phyloP scores from a whole-genome alignment of 2,329 filamentous ascomycete genomes.

The Thielaviopsis euricoi region DNA sequence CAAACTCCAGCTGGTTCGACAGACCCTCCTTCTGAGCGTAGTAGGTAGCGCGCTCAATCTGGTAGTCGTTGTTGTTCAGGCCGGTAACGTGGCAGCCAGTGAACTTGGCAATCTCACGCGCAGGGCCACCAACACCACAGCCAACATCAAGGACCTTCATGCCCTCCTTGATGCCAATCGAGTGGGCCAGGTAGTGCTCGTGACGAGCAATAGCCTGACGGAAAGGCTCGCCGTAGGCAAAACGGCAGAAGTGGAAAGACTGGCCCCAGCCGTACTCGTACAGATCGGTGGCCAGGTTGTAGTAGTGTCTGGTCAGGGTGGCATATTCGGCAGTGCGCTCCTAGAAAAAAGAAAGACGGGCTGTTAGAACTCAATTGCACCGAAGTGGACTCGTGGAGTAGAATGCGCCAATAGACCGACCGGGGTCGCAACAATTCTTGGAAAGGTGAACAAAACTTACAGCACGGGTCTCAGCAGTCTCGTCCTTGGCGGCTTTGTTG shows the following conservation, averaged over 20 bases:
- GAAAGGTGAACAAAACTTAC: slow-evolving; percentile 28
- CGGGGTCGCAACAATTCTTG: neutral
- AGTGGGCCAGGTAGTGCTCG: slow-evolving; percentile 90
- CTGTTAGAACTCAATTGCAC: neutral
- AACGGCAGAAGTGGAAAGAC: slow-evolving; percentile 96
- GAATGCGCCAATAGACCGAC: neutral
- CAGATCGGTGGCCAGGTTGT: slow-evolving; percentile 88
- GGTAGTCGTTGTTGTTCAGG: slow-evolving; percentile 98
- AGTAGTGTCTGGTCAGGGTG: slow-evolving; percentile 87
- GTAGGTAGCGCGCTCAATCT: slow-evolving; percentile 79
- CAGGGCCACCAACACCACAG: slow-evolving; percentile 90
- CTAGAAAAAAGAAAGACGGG: slow-evolving; percentile 24
- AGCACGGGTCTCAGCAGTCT: slow-evolving; percentile 70
- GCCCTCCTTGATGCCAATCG: slow-evolving; percentile 68
- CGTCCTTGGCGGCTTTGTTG: slow-evolving; percentile 58
- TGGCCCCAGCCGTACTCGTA: slow-evolving; percentile 97
- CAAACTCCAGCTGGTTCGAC: slow-evolving; percentile 62
- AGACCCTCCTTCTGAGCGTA: slow-evolving; percentile 75
- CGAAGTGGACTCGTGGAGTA: neutral
- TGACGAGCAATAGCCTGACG: slow-evolving; percentile 85
- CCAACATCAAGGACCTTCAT: slow-evolving; percentile 92
- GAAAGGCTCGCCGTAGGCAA: slow-evolving; percentile 73
- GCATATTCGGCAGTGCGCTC: slow-evolving; percentile 77
- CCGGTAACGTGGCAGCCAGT: slow-evolving; percentile 77
- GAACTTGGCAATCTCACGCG: slow-evolving; percentile 92